phyloP scores from a whole-genome alignment of 768 basidiomycete genomes.

The Hemileccinum impolitum region DNA sequence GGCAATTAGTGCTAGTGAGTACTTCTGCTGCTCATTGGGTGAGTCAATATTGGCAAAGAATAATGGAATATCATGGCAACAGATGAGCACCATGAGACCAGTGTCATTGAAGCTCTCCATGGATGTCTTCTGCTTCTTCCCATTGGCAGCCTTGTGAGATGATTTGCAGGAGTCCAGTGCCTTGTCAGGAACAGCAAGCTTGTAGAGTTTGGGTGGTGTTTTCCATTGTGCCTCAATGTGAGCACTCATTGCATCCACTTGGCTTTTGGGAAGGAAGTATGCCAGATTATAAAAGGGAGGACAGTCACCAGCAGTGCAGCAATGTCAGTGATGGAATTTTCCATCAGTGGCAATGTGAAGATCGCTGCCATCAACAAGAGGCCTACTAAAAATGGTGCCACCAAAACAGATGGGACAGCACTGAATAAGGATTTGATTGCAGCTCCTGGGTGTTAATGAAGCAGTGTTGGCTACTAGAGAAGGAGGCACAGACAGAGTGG shows the following conservation, averaged over 20 bases:
- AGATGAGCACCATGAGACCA: constrained; percentile 38
- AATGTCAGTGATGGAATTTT: constrained; percentile 39
- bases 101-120: constrained; percentile 29
- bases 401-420: constrained; percentile 33
- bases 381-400: constrained; percentile 7
- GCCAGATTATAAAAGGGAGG: constrained; percentile 30
- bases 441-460: too few relatives aligned
- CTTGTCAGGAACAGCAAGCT: constrained; percentile 30
- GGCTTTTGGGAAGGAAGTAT: constrained; percentile 33
- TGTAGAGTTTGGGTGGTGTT: constrained; percentile 2
- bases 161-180: constrained; percentile 39
- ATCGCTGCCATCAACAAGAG: constrained; percentile 27
- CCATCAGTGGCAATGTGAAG: constrained; percentile 37
- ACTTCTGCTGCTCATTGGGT: constrained; percentile 24
- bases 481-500: too few relatives aligned
- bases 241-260: constrained; percentile 32
- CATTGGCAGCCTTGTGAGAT: constrained; percentile 19
- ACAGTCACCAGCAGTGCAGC: constrained; percentile 26
- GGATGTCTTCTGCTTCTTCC: constrained; percentile 25
- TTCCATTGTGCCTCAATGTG: constrained; percentile 25
- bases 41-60: neutral
- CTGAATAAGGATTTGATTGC: constrained; percentile 6
- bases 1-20: too few relatives aligned
- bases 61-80: constrained; percentile 38
- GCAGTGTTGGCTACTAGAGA: too few relatives aligned